Conservation (phyloP, 2,329 filamentous ascomycete species). For the Aspergillus transmontanensis region DNA sequence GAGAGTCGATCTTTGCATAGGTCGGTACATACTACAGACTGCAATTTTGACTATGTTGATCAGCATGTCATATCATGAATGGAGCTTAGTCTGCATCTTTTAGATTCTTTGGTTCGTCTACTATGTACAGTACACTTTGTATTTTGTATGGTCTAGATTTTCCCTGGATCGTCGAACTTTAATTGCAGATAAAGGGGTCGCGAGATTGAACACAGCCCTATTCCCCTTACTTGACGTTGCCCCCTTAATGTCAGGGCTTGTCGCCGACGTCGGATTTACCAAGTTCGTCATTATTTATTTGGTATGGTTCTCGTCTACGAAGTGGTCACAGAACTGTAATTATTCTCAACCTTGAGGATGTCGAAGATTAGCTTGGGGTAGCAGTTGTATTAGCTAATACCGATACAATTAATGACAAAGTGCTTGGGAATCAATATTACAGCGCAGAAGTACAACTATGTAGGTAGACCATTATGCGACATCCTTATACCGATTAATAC, state of each 20-base stretch:
- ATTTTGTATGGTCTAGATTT: not conserved
- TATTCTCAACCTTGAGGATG: too few species aligned
- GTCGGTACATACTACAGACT: not conserved
- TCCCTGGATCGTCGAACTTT: not conserved
- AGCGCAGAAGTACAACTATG: conserved; percentile 13
- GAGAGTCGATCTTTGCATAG: conserved; percentile 3
- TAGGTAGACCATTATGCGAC: conserved; percentile 6
- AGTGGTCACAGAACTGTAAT: too few species aligned
- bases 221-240: not conserved
- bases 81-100: not conserved
- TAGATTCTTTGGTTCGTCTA: not conserved
- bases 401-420: not conserved
- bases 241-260: not conserved
- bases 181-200: not conserved
- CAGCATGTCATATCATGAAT: not conserved
- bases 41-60: not conserved
- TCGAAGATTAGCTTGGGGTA: too few species aligned
- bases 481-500: conserved; percentile 5
- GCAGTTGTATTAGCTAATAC: not conserved
- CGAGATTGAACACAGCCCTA: not conserved
- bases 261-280: too few species aligned
- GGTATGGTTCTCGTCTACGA: too few species aligned
- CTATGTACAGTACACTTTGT: not conserved
- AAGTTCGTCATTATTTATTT: too few species aligned
- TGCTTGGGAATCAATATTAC: conserved; percentile 3